A percentile compares a stretch with the other conserved stretches of the same genome.
These are phyloP conservation scores for Grigorovia jiainica DNA, from an alignment of 805 yeast genomes.

Conservation along the genomic window DNA sequence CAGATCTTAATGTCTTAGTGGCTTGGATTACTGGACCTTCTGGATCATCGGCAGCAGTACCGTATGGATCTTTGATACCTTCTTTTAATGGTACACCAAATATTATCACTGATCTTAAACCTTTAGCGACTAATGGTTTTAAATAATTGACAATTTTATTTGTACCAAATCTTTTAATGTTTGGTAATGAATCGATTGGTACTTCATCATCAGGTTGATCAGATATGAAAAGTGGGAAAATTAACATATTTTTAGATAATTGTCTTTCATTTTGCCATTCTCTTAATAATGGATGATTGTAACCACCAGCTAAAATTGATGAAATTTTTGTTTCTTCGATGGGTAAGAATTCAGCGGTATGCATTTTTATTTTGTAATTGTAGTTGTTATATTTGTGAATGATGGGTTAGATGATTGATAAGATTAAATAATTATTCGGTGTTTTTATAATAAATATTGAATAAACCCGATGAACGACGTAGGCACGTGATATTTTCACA, in stretches of 20 bases:
- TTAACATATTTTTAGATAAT: conserved; percentile 78
- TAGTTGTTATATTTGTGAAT: neutral
- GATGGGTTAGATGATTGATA: too few relatives aligned
- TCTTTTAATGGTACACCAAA: conserved; percentile 83
- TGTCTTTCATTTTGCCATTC: conserved; percentile 88
- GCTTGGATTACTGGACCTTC: conserved; percentile 88
- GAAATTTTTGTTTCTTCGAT: conserved; percentile 51
- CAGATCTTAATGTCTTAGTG: conserved; percentile 49
- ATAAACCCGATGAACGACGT: too few relatives aligned
- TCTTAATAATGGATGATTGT: conserved; percentile 79
- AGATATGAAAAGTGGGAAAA: conserved; percentile 82
- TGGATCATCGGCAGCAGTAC: conserved; percentile 92
- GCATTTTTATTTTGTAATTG: conserved; percentile 20
- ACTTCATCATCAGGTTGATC: conserved; percentile 76
- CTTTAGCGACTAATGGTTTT: conserved; percentile 60
- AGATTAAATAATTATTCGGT: too few relatives aligned
- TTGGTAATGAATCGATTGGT: conserved; percentile 69
- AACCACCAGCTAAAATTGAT: conserved; percentile 86
- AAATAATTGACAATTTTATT: conserved; percentile 71
- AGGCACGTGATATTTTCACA: too few relatives aligned
- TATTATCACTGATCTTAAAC: conserved; percentile 74
- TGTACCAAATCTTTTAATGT: conserved; percentile 79
- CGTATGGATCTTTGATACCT: conserved; percentile 69
- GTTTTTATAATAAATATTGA: too few relatives aligned
- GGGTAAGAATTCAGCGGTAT: conserved; percentile 62